Base-by-base conservation (phyloP, 2,329 filamentous ascomycete species). In the Neonectria hederae region DNA sequence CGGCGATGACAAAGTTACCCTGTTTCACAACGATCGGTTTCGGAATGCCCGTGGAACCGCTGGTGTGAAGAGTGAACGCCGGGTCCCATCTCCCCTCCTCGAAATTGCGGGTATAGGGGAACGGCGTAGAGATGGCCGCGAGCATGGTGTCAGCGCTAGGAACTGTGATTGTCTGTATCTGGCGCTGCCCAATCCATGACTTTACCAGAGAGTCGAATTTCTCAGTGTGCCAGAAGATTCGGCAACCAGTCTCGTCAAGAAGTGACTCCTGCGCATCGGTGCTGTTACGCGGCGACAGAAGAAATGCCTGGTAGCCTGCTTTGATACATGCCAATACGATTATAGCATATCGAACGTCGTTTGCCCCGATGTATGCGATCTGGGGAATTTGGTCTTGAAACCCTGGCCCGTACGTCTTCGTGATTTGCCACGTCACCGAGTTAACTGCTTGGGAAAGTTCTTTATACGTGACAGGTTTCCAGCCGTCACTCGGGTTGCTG, bases 321-420 rank as follows among this genome's bases (percentile, higher is more conserved):
- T 83, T 83, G 59, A 79, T 78, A 42, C 63, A 76, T 7, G 79
- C 80, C n/a, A 82, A 65, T 4, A 80, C 61, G 10, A 78, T 52
- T 32, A 82, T 75, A 17, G 65, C 74, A 55, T 80, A 77, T 17
- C 76, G 73, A 14, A 79, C 53, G 61, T 83, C 81, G 32, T 74
- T 71, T 10, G 74, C 69, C 43, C 75, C 75, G 26, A 77, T 62
- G 61, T 80, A 79, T 3, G 71, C 63, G 4, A 81, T 26, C 1
- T 78, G 77, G 1, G 9, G 10, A 4, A 51, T 26, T 14, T 8
- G 3, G 5, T 11, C 2, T 32, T 51, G n/a, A 21, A 21, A 51
- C 5, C 28, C 48, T 2, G n/a, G 10, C n/a, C 48, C 26, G 10
- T 35, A 32, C 3, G 17, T 13, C 7, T 32, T 11, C n/a, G 4